Percentiles rank a stretch among this genome's conserved stretches.
phyloP scores from a whole-genome alignment of 1,284 basidiomycete genomes.

The Austropuccinia psidii region DNA sequence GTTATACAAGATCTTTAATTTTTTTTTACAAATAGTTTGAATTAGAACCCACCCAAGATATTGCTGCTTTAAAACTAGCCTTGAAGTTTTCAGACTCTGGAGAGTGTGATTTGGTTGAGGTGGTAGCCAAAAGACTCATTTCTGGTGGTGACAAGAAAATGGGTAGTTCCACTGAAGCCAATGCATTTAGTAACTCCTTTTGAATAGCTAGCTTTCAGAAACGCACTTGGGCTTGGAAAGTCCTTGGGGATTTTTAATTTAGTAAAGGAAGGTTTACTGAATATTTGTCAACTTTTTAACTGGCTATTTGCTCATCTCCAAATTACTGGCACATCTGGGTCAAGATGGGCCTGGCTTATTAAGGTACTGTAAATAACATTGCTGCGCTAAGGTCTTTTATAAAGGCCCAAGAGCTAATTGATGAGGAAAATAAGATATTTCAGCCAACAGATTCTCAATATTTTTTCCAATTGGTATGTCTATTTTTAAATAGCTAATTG shows the following conservation, averaged over 20 bases:
- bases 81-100: conserved; percentile 83
- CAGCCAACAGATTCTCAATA: conserved; percentile 77
- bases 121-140: conserved; percentile 81
- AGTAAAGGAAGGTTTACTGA: conserved; percentile 59
- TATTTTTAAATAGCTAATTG: conserved; percentile 78
- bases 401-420: conserved; percentile 61
- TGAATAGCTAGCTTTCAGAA: conserved; percentile 50
- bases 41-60: conserved; percentile 77
- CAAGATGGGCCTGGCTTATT: conserved; percentile 84
- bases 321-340: conserved; percentile 76
- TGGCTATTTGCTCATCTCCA: conserved; percentile 71
- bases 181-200: conserved; percentile 24
- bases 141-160: conserved; percentile 55
- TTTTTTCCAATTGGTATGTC: conserved; percentile 71
- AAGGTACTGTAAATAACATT: conserved; percentile 72
- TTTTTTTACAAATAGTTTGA: conserved; percentile 99
- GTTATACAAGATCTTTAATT: conserved; percentile 76
- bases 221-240: conserved; percentile 93
- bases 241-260: conserved; percentile 82
- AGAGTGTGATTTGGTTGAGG: conserved; percentile 93
- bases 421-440: conserved; percentile 46
- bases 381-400: conserved; percentile 82
- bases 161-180: neutral
- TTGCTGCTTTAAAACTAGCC: conserved; percentile 74
- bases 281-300: conserved; percentile 79